Evolutionary conservation across 768 basidiomycete species (phyloP).

Genomic region (Tricholomella constricta): DNA sequence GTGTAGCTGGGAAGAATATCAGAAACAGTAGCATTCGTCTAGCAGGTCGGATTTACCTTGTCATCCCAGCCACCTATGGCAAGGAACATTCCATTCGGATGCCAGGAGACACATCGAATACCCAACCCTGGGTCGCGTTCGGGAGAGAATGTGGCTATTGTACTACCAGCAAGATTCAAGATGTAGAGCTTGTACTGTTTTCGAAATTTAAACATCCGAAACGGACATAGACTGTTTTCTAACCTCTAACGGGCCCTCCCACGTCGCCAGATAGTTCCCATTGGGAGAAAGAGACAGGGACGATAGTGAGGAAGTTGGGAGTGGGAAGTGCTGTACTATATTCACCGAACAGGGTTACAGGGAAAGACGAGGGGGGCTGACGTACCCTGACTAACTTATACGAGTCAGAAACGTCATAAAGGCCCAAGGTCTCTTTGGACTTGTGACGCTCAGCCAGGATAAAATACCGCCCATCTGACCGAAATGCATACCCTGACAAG

Average conservation of each 20-base stretch:
- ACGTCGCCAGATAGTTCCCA: slow-evolving; percentile 74
- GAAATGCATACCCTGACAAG: slow-evolving; percentile 73
- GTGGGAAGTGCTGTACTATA: slow-evolving; percentile 70
- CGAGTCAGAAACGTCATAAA: slow-evolving; percentile 74
- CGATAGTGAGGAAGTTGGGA: slow-evolving; percentile 72
- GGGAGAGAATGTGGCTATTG: slow-evolving; percentile 68
- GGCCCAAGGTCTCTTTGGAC: slow-evolving; percentile 83
- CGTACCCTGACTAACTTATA: slow-evolving; percentile 76
- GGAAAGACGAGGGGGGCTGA: slow-evolving; percentile 9
- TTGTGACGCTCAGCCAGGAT: slow-evolving; percentile 87
- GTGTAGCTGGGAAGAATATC: slow-evolving; percentile 52
- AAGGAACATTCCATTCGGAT: slow-evolving; percentile 81
- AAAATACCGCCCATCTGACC: slow-evolving; percentile 81
- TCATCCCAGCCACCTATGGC: slow-evolving; percentile 90
- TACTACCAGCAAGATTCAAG: slow-evolving; percentile 63
- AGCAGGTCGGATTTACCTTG: slow-evolving; percentile 49
- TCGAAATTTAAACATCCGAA: slow-evolving; percentile 1
- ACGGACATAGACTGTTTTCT: slow-evolving; percentile 14
- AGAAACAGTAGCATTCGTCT: slow-evolving; percentile 5
- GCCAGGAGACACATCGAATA: slow-evolving; percentile 79
- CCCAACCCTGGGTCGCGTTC: slow-evolving; percentile 82
- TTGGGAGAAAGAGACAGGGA: slow-evolving; percentile 76
- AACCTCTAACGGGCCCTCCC: slow-evolving; percentile 88
- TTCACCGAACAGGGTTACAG: not conserved
- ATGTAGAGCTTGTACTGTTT: slow-evolving; percentile 76